Evolutionary conservation across 495 filamentous ascomycete species (phyloP), one percentile per base, ranked within the genome.

Genomic region (Tuber magnatum): DNA sequence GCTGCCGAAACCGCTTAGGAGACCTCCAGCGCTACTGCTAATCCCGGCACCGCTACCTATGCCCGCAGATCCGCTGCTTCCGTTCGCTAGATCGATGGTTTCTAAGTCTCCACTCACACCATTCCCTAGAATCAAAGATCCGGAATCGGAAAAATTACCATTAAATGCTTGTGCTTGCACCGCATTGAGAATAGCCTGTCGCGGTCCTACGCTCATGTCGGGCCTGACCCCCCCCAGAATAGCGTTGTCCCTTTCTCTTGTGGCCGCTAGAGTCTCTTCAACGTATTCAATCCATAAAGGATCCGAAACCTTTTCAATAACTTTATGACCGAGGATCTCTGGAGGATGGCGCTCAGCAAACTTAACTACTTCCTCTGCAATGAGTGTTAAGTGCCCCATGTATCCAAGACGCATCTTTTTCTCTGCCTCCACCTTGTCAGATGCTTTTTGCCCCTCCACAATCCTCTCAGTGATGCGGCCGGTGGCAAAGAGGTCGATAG

Each of bases 331-430:
- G 8, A 98, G 87, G 69, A 94, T 83, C 83, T 97, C 94, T 4
- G 93, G 91, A 32, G 94, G 91, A 83, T 97, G 93, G 35, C 96
- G 90, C 83, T 98, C 94, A 51, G 93, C 94, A 83, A 98, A 99
- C 84, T 98, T 98, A 77, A 97, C 95, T 28, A 99, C 96, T 83
- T 99, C 95, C 83, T 99, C 95, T 22, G 95, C 96, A 74, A 99
- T 97, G 22, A 99, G 88, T 0, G 95, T 99, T 61, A 99, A 86
- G 83, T 99, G 95, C 1, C 95, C 95, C 95, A 99, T 99, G 84
- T 97, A 99, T 24, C 95, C 95, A 81, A 98, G 90, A 39, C 95
- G 91, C 82, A 97, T 97, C 83, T 93, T 94, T 78, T 88, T 92
- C 76, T 90, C 88, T 65, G 85, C 83, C 83, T 99, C 92, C 1